A percentile compares a stretch with the other conserved stretches of the same genome.
Evolutionary conservation across 2,329 filamentous ascomycete species (phyloP).

Genomic region (Boeremia exigua): DNA sequence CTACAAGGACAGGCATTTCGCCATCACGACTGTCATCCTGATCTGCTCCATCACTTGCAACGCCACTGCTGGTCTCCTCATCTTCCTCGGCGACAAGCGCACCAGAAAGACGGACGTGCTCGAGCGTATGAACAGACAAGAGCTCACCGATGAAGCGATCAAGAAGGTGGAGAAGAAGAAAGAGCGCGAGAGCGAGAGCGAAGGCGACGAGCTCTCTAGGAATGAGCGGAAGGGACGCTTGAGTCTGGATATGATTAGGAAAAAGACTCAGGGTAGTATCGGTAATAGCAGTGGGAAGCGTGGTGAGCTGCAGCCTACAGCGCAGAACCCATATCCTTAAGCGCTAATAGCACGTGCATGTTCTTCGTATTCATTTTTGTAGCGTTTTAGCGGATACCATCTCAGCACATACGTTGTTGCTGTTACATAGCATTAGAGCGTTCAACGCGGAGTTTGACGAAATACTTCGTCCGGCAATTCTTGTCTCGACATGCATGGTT

Average conservation of each 20-base stretch:
- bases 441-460: not conserved
- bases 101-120: conserved; percentile 87
- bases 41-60: conserved; percentile 80
- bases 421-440: not conserved
- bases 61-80: conserved; percentile 76
- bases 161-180: conserved; percentile 57
- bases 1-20: conserved; percentile 71
- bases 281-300: conserved; percentile 22
- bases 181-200: conserved; percentile 48
- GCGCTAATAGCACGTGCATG: not conserved
- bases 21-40: conserved; percentile 81
- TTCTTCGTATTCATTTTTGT: not conserved
- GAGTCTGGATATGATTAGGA: conserved; percentile 25
- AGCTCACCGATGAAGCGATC: conserved; percentile 72
- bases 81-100: conserved; percentile 75
- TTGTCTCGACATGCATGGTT: too few species aligned
- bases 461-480: not conserved
- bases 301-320: conserved; percentile 11
- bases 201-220: conserved; percentile 27
- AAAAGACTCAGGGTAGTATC: conserved; percentile 16
- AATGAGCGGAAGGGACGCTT: conserved; percentile 26
- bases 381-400: conserved; percentile 18
- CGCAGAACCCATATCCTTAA: conserved; percentile 14
- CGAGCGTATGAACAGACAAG: conserved; percentile 76
- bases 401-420: not conserved